Conservation (phyloP, 805 yeast genomes). For the Candida nemodendra region DNA sequence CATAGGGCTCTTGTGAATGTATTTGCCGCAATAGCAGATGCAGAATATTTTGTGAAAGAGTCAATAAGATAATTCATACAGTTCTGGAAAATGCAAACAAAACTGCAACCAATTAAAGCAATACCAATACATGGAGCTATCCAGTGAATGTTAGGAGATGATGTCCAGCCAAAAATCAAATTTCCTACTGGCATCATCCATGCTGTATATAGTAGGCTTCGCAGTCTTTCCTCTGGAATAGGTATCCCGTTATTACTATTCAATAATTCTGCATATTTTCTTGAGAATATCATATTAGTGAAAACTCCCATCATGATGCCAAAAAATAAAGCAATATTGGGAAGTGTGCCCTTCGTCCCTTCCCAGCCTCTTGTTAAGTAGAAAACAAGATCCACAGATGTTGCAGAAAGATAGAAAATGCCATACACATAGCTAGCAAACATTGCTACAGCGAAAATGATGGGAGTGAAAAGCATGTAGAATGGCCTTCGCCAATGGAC, state of each 20-base stretch:
- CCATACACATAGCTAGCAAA: conserved; percentile 52
- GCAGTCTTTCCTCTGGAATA: conserved; percentile 59
- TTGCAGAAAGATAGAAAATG: conserved; percentile 43
- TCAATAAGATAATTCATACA: conserved; percentile 69
- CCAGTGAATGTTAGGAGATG: conserved; percentile 44
- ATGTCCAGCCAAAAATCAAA: conserved; percentile 65
- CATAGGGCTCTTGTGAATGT: conserved; percentile 59
- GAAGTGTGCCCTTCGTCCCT: conserved; percentile 34
- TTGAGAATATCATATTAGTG: conserved; percentile 32
- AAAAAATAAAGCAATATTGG: conserved; percentile 36
- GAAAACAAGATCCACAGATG: conserved; percentile 43
- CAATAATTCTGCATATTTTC: conserved; percentile 12
- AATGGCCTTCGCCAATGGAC: conserved; percentile 38
- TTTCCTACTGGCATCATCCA: conserved; percentile 58
- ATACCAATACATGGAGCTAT: conserved; percentile 59
- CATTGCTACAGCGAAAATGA: conserved; percentile 41
- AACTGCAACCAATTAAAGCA: conserved; percentile 55
- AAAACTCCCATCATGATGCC: conserved; percentile 37
- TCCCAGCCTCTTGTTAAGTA: conserved; percentile 29
- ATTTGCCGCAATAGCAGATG: conserved; percentile 45
- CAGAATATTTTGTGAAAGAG: conserved; percentile 65
- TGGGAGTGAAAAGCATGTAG: conserved; percentile 40
- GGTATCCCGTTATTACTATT: conserved; percentile 41
- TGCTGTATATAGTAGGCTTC: conserved; percentile 52
- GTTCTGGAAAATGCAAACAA: conserved; percentile 66